Base-by-base conservation (phyloP, 345 rosid species). In the Rhizophora mangle region DNA sequence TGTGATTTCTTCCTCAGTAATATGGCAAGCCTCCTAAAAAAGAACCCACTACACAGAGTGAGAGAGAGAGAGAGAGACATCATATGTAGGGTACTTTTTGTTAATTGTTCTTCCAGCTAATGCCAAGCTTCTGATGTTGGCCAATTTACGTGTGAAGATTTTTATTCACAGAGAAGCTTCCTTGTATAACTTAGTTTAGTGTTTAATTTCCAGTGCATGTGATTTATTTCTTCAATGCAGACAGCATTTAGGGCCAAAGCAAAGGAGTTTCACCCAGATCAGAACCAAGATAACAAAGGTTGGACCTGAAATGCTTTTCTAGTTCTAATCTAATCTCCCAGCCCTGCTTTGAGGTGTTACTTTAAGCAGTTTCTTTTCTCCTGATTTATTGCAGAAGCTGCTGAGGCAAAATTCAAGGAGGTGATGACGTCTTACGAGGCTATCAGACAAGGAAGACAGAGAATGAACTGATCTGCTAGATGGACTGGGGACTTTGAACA, bases 371-470 rank as follows among this genome's bases (percentile, higher is more conserved):
- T 9, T 39, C 22, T 15, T 51, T 56, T 56, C 75, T 43, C 49
- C 49, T 43, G 49, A 43, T 43, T 43, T 13, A 57, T 62, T 84
- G 78, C 95, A 94, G 97, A 80, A 68, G 88, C 69, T 6, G 98
- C 98, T 1, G 98, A 89, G 83, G 90, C 84, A 3, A 94, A 88
- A 82, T 94, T 94, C 81, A 94, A 94, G 80, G 96, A 94, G 77
- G 93, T 89, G 29, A 85, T 94, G 84, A 68, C 67, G 59, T 94
- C 98, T 8, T 94, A 94, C 46, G 98, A 91, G 81, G 93, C 95
- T 67, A 87, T 91, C 63, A 91, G 87, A 79, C 70, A 80, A 68
- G 96, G 91, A 77, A 84, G 92, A 61, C 82, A 85, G 77, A 77
- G 80, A 65, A 75, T 29, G 77, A 72, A 43, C 4, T 43, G 47